Percentiles rank a stretch among this genome's conserved stretches.
phyloP scores from a whole-genome alignment of 129 eudicot genomes.

The Lactuca sativa region DNA sequence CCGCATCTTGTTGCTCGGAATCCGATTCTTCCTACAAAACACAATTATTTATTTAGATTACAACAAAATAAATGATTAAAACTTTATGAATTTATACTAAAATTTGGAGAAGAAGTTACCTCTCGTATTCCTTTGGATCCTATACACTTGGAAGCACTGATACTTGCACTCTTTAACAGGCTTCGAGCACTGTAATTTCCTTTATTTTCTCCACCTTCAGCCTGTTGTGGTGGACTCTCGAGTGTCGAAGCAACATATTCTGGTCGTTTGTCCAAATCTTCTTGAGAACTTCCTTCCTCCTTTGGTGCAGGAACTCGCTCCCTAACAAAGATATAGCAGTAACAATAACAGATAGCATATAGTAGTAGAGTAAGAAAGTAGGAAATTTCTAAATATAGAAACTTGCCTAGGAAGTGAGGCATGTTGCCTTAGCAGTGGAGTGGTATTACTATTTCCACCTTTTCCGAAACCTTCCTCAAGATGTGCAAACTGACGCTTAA shows the following conservation, averaged over 20 bases:
- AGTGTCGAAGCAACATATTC: constrained; percentile 63
- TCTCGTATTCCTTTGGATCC: constrained; percentile 59
- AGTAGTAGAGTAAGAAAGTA: neutral
- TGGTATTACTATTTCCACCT: constrained; percentile 58
- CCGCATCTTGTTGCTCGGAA: constrained; percentile 14
- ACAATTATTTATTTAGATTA: too few species aligned
- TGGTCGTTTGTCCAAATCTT: constrained; percentile 50
- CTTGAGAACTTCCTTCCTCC: constrained; percentile 41
- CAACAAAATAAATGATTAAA: too few species aligned
- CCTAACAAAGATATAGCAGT: constrained; percentile 34
- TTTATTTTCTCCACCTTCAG: constrained; percentile 50
- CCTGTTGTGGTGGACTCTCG: constrained; percentile 51
- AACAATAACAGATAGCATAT: neutral
- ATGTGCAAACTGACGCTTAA: constrained; percentile 91
- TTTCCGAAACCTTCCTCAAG: constrained; percentile 78
- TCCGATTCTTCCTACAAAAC: constrained; percentile 23
- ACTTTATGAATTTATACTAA: neutral
- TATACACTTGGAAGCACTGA: constrained; percentile 88
- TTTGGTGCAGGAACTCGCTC: constrained; percentile 91
- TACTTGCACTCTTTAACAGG: constrained; percentile 95
- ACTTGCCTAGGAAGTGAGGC: constrained; percentile 91
- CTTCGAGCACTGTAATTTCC: constrained; percentile 79
- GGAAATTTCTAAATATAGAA: neutral
- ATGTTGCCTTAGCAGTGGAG: constrained; percentile 77
- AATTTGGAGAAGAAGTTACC: constrained; percentile 36